Evolutionary conservation across 805 yeast genomes (phyloP), one percentile per base, ranked within the genome.

Genomic region (Kregervanrija fluxuum): DNA sequence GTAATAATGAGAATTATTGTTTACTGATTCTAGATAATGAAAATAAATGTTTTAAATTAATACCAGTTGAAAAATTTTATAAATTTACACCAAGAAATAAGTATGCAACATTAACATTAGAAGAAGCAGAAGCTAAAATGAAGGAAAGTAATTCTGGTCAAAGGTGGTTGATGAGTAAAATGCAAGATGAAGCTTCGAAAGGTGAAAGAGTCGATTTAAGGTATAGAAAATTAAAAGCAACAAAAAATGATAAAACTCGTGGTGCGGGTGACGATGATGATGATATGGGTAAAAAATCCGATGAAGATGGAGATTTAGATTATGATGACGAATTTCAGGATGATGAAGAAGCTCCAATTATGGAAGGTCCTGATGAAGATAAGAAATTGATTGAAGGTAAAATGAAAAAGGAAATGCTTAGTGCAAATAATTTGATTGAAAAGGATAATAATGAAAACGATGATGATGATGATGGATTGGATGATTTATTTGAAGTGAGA

Each of bases 321-420:
- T 91, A 74, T 57, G 97, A 93, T 54, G 98, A 93, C 62, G 97
- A 90, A 62, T 93, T 93, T 65, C 97, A 93, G 28, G 99, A 93
- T 64, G 99, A 93, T 62, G 99, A 93, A 67, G 99, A 91, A 62
- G 98, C 98, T 1, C 99, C 99, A 30, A 85, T 93, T 47, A 79
- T 91, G 73, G 98, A 91, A 57, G 96, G 96, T 39, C 80, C 90
- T 49, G 98, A 91, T 59, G 96, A 93, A 57, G 98, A 93, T 59
- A 85, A 87, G 61, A 89, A 85, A 61, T 85, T 88, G 50, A 85
- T 89, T 42, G 96, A 93, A 64, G 77, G 74, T 52, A 81, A 85
- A 55, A 82, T 87, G 60, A 88, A 86, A 62, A 80, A 75, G 51
- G 95, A 87, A 62, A 86, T 85, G 95, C 67, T 83, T 47, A 76